Evolutionary conservation across 169 alveolate species (phyloP).

Genomic region (Plasmodium cynomolgi): DNA sequence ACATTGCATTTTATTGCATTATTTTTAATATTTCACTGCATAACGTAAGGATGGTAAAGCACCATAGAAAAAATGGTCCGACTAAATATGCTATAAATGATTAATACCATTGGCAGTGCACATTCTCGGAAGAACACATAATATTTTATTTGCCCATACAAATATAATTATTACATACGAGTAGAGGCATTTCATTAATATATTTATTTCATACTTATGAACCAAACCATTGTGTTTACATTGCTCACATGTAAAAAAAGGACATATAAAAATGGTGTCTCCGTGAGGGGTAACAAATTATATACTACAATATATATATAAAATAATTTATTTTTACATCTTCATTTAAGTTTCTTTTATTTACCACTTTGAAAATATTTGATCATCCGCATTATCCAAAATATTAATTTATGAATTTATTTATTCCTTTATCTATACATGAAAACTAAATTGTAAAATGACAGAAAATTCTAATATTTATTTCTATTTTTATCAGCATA

Average conservation of each 20-base stretch:
- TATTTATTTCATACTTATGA: background rate
- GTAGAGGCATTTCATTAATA: background rate
- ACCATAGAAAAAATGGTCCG: background rate
- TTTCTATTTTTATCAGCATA: background rate
- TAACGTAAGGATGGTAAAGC: background rate
- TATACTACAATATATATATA: too few relatives aligned
- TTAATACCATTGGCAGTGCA: background rate
- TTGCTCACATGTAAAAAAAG: background rate
- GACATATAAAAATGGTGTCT: background rate
- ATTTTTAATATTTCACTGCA: background rate
- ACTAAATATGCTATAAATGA: background rate
- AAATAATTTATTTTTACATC: background rate
- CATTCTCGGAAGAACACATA: background rate
- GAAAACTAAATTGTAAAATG: background rate
- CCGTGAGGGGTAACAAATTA: background rate
- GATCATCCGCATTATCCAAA: background rate
- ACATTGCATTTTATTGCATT: background rate
- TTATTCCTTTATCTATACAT: background rate
- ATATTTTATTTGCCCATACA: background rate
- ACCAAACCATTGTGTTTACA: background rate
- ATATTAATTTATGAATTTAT: background rate
- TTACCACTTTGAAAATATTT: background rate
- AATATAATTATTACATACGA: background rate
- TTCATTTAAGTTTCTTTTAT: background rate
- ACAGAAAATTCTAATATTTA: background rate